Base-by-base conservation (phyloP, 805 yeast genomes). In the Candida maesae region DNA sequence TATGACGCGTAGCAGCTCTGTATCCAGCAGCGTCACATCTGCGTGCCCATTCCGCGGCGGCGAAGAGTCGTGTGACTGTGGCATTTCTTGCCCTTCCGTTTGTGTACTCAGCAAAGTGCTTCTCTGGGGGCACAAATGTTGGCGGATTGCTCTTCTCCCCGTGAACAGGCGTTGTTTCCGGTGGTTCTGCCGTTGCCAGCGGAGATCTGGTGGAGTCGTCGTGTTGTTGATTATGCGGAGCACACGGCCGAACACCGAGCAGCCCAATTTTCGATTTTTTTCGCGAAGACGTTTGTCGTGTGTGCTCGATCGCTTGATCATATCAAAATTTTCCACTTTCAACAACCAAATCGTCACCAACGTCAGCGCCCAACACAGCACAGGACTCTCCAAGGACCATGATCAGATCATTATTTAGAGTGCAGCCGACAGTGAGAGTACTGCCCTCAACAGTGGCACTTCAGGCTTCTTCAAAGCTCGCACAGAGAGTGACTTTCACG, bases 321-420 rank as follows among this genome's bases (percentile, higher is more conserved):
- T n/a, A 30, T 35, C 43, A 39, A 39, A 39, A 39, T 35, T 36
- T 36, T 36, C 40, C 40, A 25, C 10, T 20, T n/a, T 15, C 35
- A 14, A 23, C 17, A 15, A 24, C 28, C 6, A 12, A 13, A 19
- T 12, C 14, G 25, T 13, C 11, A 9, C 16, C n/a, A 12, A 13
- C 24, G 6, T 28, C 17, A 5, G 7, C 31, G 18, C 9, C 18
- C 5, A 19, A 18, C 12, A 30, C 6, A 3, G 25, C 13, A 10
- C 25, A 19, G 16, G 20, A 31, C 18, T 9, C 33, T 20, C 38
- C 18, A 18, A 27, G 26, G 11, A 21, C 21, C 14, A 50, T 51
- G 55, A 35, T 51, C 35, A 47, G 39, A 35, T 34, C 49, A 9
- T 27, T 47, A 2, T 16, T 47, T 17, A 43, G 49, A 30, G 26